Evolutionary conservation across 1,284 basidiomycete species (phyloP), one percentile per base, ranked within the genome.

Genomic region (Sparassis latifolia): DNA sequence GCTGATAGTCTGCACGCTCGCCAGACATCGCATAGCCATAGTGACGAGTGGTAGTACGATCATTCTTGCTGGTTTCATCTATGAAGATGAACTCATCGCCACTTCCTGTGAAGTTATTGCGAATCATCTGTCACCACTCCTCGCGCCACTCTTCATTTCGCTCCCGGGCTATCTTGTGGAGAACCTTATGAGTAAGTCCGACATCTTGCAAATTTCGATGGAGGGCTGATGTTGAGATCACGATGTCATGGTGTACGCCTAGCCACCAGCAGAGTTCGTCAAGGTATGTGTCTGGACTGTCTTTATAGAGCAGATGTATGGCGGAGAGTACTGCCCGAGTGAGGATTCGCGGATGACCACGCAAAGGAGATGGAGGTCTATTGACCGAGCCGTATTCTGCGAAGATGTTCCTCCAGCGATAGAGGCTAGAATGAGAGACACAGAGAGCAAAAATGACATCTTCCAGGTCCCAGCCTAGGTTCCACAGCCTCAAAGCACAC

Each of bases 61-160:
- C 56, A 44, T 69, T 62, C 52, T 66, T 66, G 57, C 66, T 66
- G 2, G 64, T 60, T 53, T 68, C 63, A 45, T 68, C 62, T 9
- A 62, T 50, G 37, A 61, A 52, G 12, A 67, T 56, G 6, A 67
- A 38, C 44, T 65, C 61, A 4, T 57, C 52, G 5, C 63, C 52
- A 20, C 20, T 20, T 9, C 35, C 35, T 9, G 40, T 42, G 40
- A 42, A 42, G 27, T 42, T 10, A 5, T 9, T 2, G 43, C 44
- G 38, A 63, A 62, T 50, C 33, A 57, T 45, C 9, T 55, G 46
- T 48, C 55, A 52, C 63, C 65, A 68, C 5, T 54, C 43, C 5
- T 45, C 49, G 3, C 57, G 52, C 7, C 52, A 35, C 5, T 35
- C 56, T 27, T 62, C 52, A 53, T 54, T 49, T 5, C 52, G 50